Percentiles rank a stretch among this genome's conserved stretches.
phyloP scores from a whole-genome alignment of 176 grass and related monocot genomes.

The Musa beccarii region DNA sequence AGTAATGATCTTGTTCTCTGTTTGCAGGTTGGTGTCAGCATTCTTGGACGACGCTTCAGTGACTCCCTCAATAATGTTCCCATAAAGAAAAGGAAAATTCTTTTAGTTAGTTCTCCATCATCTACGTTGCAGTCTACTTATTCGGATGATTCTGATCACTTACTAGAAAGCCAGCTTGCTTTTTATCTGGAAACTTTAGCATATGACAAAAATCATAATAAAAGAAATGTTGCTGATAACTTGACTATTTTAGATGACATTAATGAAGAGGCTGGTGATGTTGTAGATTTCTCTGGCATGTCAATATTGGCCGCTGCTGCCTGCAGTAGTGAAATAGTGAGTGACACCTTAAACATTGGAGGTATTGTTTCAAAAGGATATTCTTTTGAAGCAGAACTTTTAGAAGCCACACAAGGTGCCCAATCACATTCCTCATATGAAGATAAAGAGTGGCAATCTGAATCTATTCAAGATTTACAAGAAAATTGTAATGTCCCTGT shows the following conservation, averaged over 20 bases:
- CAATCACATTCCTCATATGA: conserved; percentile 26
- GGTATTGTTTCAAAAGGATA: conserved; percentile 24
- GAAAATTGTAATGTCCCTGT: conserved; percentile 5
- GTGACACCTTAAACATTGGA: conserved; percentile 25
- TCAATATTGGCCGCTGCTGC: conserved; percentile 88
- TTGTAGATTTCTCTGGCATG: conserved; percentile 91
- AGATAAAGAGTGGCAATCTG: conserved; percentile 20
- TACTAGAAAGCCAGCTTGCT: conserved; percentile 12
- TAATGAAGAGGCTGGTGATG: conserved; percentile 20
- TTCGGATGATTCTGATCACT: conserved; percentile 35
- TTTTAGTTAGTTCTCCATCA: conserved; percentile 51
- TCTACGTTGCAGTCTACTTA: conserved; percentile 39
- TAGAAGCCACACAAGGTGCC: conserved; percentile 3
- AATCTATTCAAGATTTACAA: conserved; percentile 23
- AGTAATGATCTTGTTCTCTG: conserved; percentile 25
- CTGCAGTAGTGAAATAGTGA: conserved; percentile 50
- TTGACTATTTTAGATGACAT: conserved; percentile 7
- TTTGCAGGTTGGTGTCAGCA: conserved; percentile 69
- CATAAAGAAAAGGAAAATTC: conserved; percentile 90
- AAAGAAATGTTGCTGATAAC: conserved; percentile 20
- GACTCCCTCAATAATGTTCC: conserved; percentile 60
- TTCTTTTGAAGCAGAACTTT: conserved; percentile 32
- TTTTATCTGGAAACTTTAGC: conserved; percentile 30
- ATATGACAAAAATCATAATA: conserved; percentile 32
- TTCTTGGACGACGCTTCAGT: conserved; percentile 81